A percentile compares a stretch with the other conserved stretches of the same genome.
Evolutionary conservation across 129 eudicot species (phyloP).

Genomic region (Saussurea involucrata): DNA sequence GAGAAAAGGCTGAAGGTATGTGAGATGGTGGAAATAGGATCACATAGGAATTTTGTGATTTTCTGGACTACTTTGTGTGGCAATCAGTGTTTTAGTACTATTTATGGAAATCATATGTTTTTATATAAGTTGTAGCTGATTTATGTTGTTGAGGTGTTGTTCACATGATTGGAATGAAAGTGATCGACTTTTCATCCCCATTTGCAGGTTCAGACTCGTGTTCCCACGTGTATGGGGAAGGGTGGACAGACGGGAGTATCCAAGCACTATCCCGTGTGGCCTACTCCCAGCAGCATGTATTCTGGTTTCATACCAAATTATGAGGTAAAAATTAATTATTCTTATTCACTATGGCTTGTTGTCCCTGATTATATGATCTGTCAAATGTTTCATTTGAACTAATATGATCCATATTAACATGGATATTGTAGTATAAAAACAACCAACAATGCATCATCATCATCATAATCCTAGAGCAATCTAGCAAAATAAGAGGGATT

Average conservation of each 20-base stretch:
- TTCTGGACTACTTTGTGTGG: not conserved
- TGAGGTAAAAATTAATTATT: conserved; percentile 36
- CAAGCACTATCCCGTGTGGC: conserved; percentile 35
- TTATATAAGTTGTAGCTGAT: not conserved
- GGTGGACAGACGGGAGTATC: conserved; percentile 39
- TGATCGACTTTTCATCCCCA: conserved; percentile 10
- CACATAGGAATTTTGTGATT: not conserved
- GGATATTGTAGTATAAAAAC: not conserved
- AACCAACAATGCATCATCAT: too few relatives aligned
- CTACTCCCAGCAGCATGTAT: conserved; percentile 32
- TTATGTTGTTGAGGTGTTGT: not conserved
- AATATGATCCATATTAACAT: not conserved
- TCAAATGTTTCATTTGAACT: not conserved
- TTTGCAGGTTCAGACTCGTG: conserved; percentile 41
- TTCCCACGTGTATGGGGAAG: conserved; percentile 16
- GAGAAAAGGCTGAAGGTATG: conserved; percentile 60
- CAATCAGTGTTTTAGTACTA: not conserved
- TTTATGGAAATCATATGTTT: not conserved
- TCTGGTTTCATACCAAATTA: conserved; percentile 49
- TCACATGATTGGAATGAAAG: not conserved
- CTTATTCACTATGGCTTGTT: not conserved
- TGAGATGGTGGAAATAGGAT: not conserved
- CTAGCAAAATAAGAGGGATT: not conserved
- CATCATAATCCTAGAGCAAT: not conserved
- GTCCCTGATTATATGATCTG: not conserved